A percentile compares a stretch with the other conserved stretches of the same genome.
Evolutionary conservation across 1,139 yeast species (phyloP).

Genomic region (Debaryomycetaceae sp.): DNA sequence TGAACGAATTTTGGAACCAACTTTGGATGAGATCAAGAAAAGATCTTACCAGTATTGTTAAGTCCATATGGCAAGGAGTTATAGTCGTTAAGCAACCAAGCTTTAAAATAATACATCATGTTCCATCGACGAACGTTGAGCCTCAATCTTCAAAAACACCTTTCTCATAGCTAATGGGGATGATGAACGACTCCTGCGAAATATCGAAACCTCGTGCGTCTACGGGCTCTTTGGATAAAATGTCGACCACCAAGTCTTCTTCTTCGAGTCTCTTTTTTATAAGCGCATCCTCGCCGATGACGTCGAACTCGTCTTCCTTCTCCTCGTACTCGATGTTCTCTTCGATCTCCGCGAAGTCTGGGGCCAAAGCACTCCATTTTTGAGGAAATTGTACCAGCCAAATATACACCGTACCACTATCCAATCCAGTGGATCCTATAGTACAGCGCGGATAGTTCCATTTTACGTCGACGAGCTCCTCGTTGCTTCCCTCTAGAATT

Average conservation of each 20-base stretch:
- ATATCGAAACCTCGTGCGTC: conserved; percentile 70
- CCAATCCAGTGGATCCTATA: conserved; percentile 86
- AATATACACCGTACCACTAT: conserved; percentile 74
- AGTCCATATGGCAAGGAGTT: too few species aligned
- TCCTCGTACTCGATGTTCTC: conserved; percentile 88
- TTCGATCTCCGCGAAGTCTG: conserved; percentile 93
- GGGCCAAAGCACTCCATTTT: conserved; percentile 96
- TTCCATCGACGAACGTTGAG: too few species aligned
- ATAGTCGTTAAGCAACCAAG: too few species aligned
- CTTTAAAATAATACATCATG: too few species aligned
- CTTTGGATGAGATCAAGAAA: too few species aligned
- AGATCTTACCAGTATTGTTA: too few species aligned
- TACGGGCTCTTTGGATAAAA: conserved; percentile 53
- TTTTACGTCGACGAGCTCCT: conserved; percentile 75
- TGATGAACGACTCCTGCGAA: conserved; percentile 37
- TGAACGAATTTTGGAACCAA: too few species aligned
- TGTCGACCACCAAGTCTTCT: conserved; percentile 69
- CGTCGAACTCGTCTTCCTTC: conserved; percentile 89
- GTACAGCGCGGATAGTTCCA: conserved; percentile 79
- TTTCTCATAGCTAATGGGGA: conserved; percentile 38
- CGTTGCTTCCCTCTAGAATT: conserved; percentile 90
- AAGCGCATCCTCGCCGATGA: conserved; percentile 62
- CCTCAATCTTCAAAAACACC: neutral
- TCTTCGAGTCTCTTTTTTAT: conserved; percentile 60
- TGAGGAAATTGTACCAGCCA: conserved; percentile 88